Base-by-base conservation (phyloP, 768 basidiomycete genomes). In the Termitomyces sp. region DNA sequence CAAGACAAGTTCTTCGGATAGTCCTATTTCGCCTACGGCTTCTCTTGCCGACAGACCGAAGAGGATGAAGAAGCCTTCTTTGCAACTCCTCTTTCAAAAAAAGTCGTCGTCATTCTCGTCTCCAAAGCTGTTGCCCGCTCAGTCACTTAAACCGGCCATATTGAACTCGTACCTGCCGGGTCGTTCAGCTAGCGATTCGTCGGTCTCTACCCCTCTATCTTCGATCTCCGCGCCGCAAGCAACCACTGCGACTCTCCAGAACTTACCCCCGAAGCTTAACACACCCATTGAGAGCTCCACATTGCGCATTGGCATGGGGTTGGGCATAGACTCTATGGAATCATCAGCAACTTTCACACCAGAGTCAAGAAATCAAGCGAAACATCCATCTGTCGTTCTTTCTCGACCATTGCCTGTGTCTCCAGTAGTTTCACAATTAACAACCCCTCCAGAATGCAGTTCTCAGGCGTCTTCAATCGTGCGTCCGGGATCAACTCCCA, bases 31-130 rank as follows among this genome's bases (percentile, higher is more conserved):
- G 24, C 67, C 72, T 3, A 64, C 66, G 13, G 52, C 67, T 35
- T 71, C 72, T 43, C 70, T 71, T 52, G 68, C 68, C 32, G 63
- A 67, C 48, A 66, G 71, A 26, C 68, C 67, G 54, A 75, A 73
- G 57, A 67, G 76, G 64, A 53, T 78, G 58, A 89, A 87, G 70
- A 87, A 85, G 52, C 86, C 90, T 0, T 90, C 88, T 3, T 70
- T 90, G 56, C 83, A 83, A 51, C 71, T 88, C 18, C 74, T 90
- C 20, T 87, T 90, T 68, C 76, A 85, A 33, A 88, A 86, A 72
- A 80, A 78, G 49, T 84, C 86, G 6, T 70, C 85, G 24, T 75
- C 82, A 3, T 63, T 81, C 67, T 48, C 67, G 48, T 55, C 58
- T 41, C 48, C 71, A 45, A 64, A 55, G 57, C 64, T 58, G 10